phyloP scores from a whole-genome alignment of 441 rosid species.

The Jatropha multifida region DNA sequence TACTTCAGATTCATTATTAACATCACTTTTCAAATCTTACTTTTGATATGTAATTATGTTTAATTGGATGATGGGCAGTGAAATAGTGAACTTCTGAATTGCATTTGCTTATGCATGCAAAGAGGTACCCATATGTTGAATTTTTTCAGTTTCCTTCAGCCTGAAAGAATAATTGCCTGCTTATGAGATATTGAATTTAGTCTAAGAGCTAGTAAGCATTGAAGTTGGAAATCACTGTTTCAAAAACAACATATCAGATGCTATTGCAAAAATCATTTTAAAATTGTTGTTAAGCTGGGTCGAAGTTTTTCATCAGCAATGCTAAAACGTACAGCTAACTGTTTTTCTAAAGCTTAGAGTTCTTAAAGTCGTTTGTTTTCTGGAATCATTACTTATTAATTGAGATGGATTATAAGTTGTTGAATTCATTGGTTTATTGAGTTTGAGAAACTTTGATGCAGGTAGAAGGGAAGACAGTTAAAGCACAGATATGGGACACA shows the following conservation, averaged over 20 bases:
- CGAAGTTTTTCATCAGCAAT: too few species aligned
- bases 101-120: background rate
- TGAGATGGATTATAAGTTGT: slow-evolving; percentile 36
- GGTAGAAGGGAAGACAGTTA: slow-evolving; percentile 91
- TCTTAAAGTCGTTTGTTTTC: background rate
- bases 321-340: background rate
- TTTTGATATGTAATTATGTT: background rate
- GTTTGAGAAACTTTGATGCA: slow-evolving; percentile 11
- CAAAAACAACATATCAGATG: too few species aligned
- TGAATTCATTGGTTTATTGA: background rate
- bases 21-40: background rate
- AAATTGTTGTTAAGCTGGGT: too few species aligned
- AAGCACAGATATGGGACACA: slow-evolving; percentile 98
- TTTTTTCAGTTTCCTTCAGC: background rate
- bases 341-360: background rate
- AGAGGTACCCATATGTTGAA: too few species aligned
- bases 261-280: too few species aligned
- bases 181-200: too few species aligned
- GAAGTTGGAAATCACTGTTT: too few species aligned
- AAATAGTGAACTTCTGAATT: background rate
- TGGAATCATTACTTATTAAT: background rate
- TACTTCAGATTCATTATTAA: background rate
- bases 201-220: too few species aligned
- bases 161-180: too few species aligned
- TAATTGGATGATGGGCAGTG: background rate